Base-by-base conservation (phyloP, 495 filamentous ascomycete species). In the Penicillium psychrofluorescens region DNA sequence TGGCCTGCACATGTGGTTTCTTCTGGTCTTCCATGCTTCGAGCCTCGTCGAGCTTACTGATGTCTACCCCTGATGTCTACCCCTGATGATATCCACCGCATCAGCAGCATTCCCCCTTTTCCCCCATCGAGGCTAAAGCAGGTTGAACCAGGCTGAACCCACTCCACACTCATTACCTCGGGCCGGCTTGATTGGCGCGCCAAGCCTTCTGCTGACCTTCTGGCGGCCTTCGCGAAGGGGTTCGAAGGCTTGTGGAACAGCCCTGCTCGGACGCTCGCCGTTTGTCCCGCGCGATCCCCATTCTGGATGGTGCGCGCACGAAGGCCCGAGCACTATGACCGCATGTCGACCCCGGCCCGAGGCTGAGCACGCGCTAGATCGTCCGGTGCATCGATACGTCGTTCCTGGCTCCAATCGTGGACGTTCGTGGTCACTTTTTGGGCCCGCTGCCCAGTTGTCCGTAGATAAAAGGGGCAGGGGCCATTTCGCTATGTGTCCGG, bases 131-230 rank as follows among this genome's bases (percentile, higher is more conserved):
- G 38, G n/a, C n/a, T n/a, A n/a, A n/a, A n/a, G n/a, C n/a, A n/a
- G n/a, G n/a, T n/a, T n/a, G n/a, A n/a, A n/a, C n/a, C n/a, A 46
- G 47, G 33, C 32, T 47, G 35, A 43, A 45, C 30, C 54, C 51
- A 54, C 49, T 49, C 49, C 49, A 59, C 56, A 43, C 40, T 53
- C 41, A 58, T 45, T 50, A 46, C 50, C 46, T 51, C 57, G 59
- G 53, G 40, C 48, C 49, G 28, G 43, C 36, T 32, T 42, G 45
- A 35, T 41, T 38, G 27, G 46, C 30, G 38, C 44, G 63, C 65
- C 59, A 68, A 63, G 52, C 53, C 53, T 63, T 63, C 63, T 54
- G 54, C 41, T 54, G 54, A 55, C 48, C 65, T 68, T 68, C 65
- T 62, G 55, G 65, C 55, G 59, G 58, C 49, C 41, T 41, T 42